Evolutionary conservation across 2,329 filamentous ascomycete species (phyloP).

Genomic region (Talaromyces sp.): DNA sequence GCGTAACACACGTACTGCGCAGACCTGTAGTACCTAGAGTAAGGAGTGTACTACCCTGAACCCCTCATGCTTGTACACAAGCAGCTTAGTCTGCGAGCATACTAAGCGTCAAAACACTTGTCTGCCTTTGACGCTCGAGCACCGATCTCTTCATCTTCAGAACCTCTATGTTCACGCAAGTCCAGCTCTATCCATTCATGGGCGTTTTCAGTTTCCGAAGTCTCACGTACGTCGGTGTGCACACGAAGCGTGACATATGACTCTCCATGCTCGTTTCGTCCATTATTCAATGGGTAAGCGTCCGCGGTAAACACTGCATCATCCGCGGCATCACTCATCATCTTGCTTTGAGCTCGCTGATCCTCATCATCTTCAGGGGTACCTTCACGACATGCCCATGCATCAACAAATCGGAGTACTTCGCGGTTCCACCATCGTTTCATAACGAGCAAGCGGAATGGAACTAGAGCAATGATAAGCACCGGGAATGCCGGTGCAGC

Average conservation of each 20-base stretch:
- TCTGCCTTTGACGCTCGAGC: neutral
- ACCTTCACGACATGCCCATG: slow-evolving; percentile 48
- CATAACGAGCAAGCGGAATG: slow-evolving; percentile 57
- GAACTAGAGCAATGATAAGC: slow-evolving; percentile 60
- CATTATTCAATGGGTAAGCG: slow-evolving; percentile 8
- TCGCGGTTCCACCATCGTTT: slow-evolving; percentile 56
- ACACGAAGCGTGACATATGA: neutral
- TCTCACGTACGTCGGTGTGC: neutral
- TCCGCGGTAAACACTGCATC: slow-evolving; percentile 9
- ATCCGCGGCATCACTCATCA: neutral
- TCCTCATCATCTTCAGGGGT: slow-evolving; percentile 49
- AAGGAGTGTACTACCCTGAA: neutral
- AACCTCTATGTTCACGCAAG: neutral
- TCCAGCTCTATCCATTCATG: slow-evolving; percentile 8
- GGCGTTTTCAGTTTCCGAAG: neutral
- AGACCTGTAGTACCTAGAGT: neutral
- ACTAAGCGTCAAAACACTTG: neutral
- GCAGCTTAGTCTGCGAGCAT: neutral
- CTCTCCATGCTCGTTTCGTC: neutral
- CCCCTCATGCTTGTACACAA: too few relatives aligned
- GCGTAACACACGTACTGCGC: neutral
- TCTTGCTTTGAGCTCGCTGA: slow-evolving; percentile 13
- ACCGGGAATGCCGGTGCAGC: slow-evolving; percentile 60
- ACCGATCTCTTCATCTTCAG: neutral
- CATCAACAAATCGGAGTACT: slow-evolving; percentile 50